Percentiles rank a stretch among this genome's conserved stretches.
Conservation (phyloP, 192 early-diverging fungal species). For the Diversispora epigaea region DNA sequence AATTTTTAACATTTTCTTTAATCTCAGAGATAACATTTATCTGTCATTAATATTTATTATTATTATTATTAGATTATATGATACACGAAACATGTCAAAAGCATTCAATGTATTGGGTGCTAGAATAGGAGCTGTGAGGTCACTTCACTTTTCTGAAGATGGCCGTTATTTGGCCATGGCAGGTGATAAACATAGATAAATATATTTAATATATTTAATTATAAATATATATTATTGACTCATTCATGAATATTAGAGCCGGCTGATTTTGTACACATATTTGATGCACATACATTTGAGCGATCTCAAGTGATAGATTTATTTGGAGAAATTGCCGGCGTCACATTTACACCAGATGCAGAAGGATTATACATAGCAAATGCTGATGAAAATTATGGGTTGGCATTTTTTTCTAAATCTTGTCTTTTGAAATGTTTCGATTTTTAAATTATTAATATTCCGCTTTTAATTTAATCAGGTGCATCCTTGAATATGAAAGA, state of each 20-base stretch:
- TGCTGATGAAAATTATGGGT: constrained; percentile 45
- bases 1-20: too few species aligned
- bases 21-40: too few species aligned
- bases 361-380: constrained; percentile 59
- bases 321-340: constrained; percentile 70
- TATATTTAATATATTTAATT: neutral
- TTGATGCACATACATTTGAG: constrained; percentile 43
- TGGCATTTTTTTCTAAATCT: neutral
- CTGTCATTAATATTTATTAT: too few species aligned
- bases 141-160: constrained; percentile 58
- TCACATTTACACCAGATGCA: constrained; percentile 56
- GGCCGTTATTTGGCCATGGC: constrained; percentile 55
- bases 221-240: neutral
- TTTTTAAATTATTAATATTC: neutral
- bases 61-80: constrained; percentile 56
- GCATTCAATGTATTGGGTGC: constrained; percentile 52
- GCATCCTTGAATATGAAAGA: constrained; percentile 22
- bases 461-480: neutral
- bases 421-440: neutral
- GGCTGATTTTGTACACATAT: constrained; percentile 68
- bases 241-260: constrained; percentile 39
- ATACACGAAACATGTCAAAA: constrained; percentile 57
- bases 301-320: constrained; percentile 64
- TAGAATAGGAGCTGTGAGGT: constrained; percentile 58
- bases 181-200: constrained; percentile 26